Evolutionary conservation across 2,329 filamentous ascomycete genomes (phyloP).

Genomic region (Fusarium decemcellulare): DNA sequence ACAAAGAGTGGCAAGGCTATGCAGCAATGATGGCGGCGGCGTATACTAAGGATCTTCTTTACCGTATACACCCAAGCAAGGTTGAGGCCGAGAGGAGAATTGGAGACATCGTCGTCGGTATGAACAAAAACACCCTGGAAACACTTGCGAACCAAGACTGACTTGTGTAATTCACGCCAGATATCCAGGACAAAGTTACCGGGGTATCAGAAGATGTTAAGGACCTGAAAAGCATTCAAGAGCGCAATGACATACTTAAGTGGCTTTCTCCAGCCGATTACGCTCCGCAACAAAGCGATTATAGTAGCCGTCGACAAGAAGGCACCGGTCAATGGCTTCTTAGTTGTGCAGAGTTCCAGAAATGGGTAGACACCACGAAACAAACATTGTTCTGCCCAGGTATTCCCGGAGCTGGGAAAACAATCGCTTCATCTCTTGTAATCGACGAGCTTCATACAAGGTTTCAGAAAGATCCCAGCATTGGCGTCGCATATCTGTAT

Average conservation of each 20-base stretch:
- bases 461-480: not conserved
- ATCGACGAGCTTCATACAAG: not conserved
- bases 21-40: not conserved
- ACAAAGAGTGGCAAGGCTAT: not conserved
- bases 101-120: not conserved
- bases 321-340: conserved; percentile 10
- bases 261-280: conserved; percentile 8
- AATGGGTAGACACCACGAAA: not conserved
- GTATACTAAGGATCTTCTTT: not conserved
- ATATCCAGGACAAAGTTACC: not conserved
- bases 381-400: not conserved
- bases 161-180: no score
- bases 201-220: not conserved
- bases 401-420: conserved; percentile 1
- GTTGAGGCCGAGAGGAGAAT: not conserved
- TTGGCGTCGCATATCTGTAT: not conserved
- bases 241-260: not conserved
- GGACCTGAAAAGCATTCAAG: no score
- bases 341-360: not conserved
- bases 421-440: not conserved
- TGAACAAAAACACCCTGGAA: no score
- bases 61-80: not conserved
- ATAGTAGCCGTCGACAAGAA: not conserved
- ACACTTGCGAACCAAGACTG: no score
- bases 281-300: not conserved